Evolutionary conservation across 2,329 filamentous ascomycete genomes (phyloP), one percentile per base, ranked within the genome.

Genomic region (Talaromyces sp.): DNA sequence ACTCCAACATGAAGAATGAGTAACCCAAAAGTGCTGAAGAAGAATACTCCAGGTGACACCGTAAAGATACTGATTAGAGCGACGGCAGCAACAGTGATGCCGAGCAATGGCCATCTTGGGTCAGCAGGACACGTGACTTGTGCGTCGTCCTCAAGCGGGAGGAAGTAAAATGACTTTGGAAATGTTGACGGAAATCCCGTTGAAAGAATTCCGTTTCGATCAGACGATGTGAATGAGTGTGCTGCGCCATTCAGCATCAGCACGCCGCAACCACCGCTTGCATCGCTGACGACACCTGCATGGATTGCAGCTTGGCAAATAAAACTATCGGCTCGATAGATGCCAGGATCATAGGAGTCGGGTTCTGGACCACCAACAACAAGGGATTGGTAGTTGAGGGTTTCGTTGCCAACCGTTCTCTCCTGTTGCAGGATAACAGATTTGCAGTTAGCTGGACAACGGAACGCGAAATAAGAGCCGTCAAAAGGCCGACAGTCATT

Each of bases 1-100:
- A 98, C 85, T 7, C 92, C 93, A 16, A 96, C 91, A 68, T 97
- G 93, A 81, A 91, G 91, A 78, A 97, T 98, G 43, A 96, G 82
- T 71, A 90, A 90, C 61, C 88, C 83, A 71, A 97, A 98, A 41
- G 88, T 83, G 59, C 88, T 88, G 76, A 92, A 92, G 83, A 96
- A 97, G 79, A 98, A 95, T 1, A 94, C 83, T 1, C 86, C 83
- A 0, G 93, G 87, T 0, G 89, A 92, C 0, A 88, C 87, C 1
- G 91, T 94, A 75, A 96, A 93, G 5, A 99, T 80, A 3, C 92
- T 93, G 11, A 98, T 76, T 0, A 93, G 76, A 31, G 86, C 84
- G 2, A 93, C 91, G 70, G 96, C 96, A 60, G 88, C 86, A 27
- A 94, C 83, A 0, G 93, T 96, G 8, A 98, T 85, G 16, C 86